These are phyloP conservation scores for Fusarium brevicatenulatum DNA, from an alignment of 2,329 filamentous ascomycete genomes.

Conservation along the genomic window DNA sequence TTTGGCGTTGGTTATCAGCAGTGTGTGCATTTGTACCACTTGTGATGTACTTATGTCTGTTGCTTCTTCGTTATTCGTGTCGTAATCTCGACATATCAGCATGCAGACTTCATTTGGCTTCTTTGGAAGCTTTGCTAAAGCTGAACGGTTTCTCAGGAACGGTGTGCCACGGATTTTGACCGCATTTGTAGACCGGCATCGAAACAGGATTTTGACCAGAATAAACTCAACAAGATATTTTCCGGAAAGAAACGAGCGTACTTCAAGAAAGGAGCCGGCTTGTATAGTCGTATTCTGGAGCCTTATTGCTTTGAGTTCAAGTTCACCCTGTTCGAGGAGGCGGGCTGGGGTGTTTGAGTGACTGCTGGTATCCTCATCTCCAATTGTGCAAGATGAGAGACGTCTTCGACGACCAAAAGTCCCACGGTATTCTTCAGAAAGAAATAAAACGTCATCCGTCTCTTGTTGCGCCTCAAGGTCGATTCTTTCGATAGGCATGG, in stretches of 20 bases:
- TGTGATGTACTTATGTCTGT: conserved; percentile 54
- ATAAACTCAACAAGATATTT: conserved; percentile 50
- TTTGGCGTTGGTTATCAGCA: conserved; percentile 66
- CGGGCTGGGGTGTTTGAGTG: conserved; percentile 26
- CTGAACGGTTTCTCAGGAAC: conserved; percentile 49
- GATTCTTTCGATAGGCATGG: conserved; percentile 17
- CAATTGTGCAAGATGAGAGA: conserved; percentile 42
- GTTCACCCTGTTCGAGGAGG: conserved; percentile 39
- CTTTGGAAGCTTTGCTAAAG: conserved; percentile 51
- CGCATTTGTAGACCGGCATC: conserved; percentile 29
- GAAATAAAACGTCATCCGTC: conserved; percentile 24
- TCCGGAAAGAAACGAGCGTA: conserved; percentile 37
- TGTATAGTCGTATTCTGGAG: conserved; percentile 23
- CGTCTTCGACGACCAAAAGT: not conserved
- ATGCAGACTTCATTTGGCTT: conserved; percentile 57
- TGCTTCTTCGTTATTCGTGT: conserved; percentile 43
- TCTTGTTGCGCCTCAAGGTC: conserved; percentile 7
- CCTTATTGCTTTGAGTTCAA: conserved; percentile 30
- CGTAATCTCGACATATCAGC: conserved; percentile 48
- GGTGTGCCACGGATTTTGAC: conserved; percentile 53
- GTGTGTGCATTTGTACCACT: conserved; percentile 53
- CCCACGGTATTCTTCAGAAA: conserved; percentile 19
- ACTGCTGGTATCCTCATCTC: not conserved
- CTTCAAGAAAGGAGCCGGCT: conserved; percentile 45
- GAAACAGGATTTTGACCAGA: conserved; percentile 56